A percentile compares a stretch with the other conserved stretches of the same genome.
Conservation (phyloP, 768 basidiomycete species). For the Tulasnella sp. region DNA sequence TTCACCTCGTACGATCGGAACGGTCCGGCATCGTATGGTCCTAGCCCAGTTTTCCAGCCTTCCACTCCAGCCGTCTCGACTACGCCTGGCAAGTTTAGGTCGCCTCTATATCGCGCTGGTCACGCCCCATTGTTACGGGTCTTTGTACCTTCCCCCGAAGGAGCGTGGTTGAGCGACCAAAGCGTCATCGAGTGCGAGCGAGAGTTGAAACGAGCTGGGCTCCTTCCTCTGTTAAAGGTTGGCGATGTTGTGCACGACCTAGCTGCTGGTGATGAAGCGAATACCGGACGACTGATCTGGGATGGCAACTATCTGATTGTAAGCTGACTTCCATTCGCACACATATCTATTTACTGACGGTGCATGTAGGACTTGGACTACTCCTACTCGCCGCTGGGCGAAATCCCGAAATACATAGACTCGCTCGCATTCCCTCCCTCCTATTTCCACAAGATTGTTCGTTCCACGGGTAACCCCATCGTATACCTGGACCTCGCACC, state of each 20-base stretch:
- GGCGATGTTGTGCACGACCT: conserved; percentile 87
- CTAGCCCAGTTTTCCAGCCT: background rate
- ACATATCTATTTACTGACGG: conserved; percentile 21
- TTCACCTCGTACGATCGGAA: conserved; percentile 27
- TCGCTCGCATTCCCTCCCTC: conserved; percentile 79
- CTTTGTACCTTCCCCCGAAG: conserved; percentile 82
- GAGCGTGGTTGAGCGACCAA: conserved; percentile 79
- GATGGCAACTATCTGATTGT: conserved; percentile 86
- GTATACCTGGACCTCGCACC: conserved; percentile 69
- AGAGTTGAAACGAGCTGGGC: conserved; percentile 67
- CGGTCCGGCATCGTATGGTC: conserved; percentile 2
- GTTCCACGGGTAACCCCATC: conserved; percentile 48
- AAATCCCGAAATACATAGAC: conserved; percentile 75
- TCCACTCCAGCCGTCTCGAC: conserved; percentile 6
- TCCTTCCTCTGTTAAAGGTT: conserved; percentile 56
- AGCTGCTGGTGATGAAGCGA: conserved; percentile 81
- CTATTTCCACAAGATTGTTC: conserved; percentile 82
- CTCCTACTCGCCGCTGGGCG: conserved; percentile 68
- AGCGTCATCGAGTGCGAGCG: conserved; percentile 78
- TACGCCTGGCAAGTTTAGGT: conserved; percentile 46
- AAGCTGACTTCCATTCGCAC: conserved; percentile 35
- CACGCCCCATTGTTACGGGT: conserved; percentile 75
- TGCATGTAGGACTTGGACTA: conserved; percentile 74
- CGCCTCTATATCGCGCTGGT: conserved; percentile 63
- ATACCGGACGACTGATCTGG: conserved; percentile 69